A percentile compares a stretch with the other conserved stretches of the same genome.
Conservation (phyloP, 1,284 basidiomycete species). For the Trametes hirsuta region DNA sequence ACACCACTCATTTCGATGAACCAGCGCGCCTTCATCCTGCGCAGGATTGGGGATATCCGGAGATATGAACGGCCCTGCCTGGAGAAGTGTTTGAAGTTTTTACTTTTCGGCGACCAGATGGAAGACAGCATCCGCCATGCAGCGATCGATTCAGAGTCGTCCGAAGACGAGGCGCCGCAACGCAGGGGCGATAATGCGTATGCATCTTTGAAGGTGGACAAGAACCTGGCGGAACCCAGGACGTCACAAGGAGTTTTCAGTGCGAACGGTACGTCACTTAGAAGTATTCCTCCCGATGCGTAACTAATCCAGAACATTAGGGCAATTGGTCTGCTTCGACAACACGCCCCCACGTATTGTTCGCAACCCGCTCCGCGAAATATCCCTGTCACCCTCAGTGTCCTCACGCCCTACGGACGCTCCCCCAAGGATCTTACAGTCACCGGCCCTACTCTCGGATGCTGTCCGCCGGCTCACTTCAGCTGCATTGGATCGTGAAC, state of each 20-base stretch:
- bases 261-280: constrained; percentile 66
- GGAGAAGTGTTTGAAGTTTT: constrained; percentile 79
- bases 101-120: constrained; percentile 69
- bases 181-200: constrained; percentile 54
- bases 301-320: constrained; percentile 41
- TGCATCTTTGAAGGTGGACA: constrained; percentile 59
- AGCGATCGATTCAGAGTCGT: constrained; percentile 57
- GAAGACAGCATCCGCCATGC: constrained; percentile 39
- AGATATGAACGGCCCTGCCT: constrained; percentile 77
- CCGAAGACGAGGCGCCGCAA: constrained; percentile 43
- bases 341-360: constrained; percentile 75
- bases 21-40: constrained; percentile 76
- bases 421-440: constrained; percentile 54
- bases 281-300: too few species aligned
- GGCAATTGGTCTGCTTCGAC: constrained; percentile 87
- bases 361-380: constrained; percentile 53
- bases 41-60: constrained; percentile 73
- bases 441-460: constrained; percentile 67
- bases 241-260: constrained; percentile 86
- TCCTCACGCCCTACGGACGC: constrained; percentile 36
- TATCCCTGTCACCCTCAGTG: constrained; percentile 49
- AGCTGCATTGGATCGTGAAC: constrained; percentile 57
- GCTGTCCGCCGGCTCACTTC: constrained; percentile 65
- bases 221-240: constrained; percentile 79
- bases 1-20: constrained; percentile 80